These are phyloP conservation scores for Fusarium ramigenum DNA, from an alignment of 2,329 filamentous ascomycete genomes.

Conservation along the genomic window DNA sequence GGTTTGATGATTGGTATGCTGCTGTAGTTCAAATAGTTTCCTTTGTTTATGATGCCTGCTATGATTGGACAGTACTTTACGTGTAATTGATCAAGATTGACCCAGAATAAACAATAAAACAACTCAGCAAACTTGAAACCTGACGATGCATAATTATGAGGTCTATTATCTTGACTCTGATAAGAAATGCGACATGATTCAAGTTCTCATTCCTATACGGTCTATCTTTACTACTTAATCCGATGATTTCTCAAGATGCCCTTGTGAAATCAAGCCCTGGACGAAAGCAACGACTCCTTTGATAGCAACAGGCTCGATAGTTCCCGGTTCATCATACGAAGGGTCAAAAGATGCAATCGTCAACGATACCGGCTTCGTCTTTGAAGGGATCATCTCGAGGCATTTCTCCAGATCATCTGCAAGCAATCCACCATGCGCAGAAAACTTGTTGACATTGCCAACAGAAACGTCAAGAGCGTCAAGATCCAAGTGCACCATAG, in stretches of 20 bases:
- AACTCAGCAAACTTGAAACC: background rate
- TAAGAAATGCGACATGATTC: background rate
- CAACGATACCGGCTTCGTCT: conserved; percentile 21
- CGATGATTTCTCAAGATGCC: background rate
- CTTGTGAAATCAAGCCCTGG: conserved; percentile 12
- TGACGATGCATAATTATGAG: accelerated
- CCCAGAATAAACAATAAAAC: background rate
- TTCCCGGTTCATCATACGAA: conserved; percentile 20
- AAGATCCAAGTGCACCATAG: conserved; percentile 50
- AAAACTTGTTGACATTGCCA: conserved; percentile 49
- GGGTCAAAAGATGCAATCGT: conserved; percentile 39
- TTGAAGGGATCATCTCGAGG: conserved; percentile 17
- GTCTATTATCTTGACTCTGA: background rate
- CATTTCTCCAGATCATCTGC: conserved; percentile 39
- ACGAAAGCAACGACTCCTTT: conserved; percentile 22
- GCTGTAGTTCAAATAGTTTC: background rate
- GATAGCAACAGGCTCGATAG: conserved; percentile 32
- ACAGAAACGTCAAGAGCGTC: conserved; percentile 48
- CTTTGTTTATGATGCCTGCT: background rate
- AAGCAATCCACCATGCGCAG: conserved; percentile 47
- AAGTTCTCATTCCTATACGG: background rate
- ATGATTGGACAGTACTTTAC: background rate
- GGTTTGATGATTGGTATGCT: too few species aligned
- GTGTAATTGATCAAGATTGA: background rate
- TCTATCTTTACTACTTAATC: background rate